Evolutionary conservation across 768 basidiomycete genomes (phyloP), one percentile per base, ranked within the genome.

Genomic region (Pleurotus eryngii): DNA sequence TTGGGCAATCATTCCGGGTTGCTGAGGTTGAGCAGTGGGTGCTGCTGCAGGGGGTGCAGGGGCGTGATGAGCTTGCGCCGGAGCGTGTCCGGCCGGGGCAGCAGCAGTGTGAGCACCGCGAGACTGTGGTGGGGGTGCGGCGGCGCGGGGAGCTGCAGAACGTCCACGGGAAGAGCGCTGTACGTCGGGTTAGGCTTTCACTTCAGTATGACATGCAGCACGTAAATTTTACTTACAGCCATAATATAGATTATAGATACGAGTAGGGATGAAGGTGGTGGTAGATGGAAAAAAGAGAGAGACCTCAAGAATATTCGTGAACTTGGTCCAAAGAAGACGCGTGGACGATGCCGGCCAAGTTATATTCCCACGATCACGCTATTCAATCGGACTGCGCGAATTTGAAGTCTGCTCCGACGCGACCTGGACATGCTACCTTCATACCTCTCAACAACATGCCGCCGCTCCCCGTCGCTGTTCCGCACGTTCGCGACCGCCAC

Each of bases 151-250:
- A 57, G 81, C 75, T 39, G 81, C 77, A 57, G 89, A 82, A 68
- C 87, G 86, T 64, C 84, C 82, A 66, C 90, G 89, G 45, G 90
- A 91, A 74, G 83, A 81, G 70, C 90, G 90, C 91, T 92, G 51
- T 18, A 51, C 39, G 39, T 42, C 42, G 39, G 30, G 30, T 35
- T 35, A 11, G 11, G 30, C 30, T 8, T 35, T 11, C 8, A 11
- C 30, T 4, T 35, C 30, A 35, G 24, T 5, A 26, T 4, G 24
- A 26, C 9, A 35, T 3, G 9, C 11, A 35, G 30, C 0, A 9
- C 8, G 11, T 2, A 35, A 35, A 11, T 35, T 26, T 35, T 15
- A 71, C 81, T 66, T 64, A 83, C 82, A 69, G 82, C 72, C 83
- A 84, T 84, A 58, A 42, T 67, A 40, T 55, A 50, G 38, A 56